A percentile compares a stretch with the other conserved stretches of the same genome.
These are phyloP conservation scores for Apiospora marii DNA, from an alignment of 2,329 filamentous ascomycete species.

Conservation along the genomic window DNA sequence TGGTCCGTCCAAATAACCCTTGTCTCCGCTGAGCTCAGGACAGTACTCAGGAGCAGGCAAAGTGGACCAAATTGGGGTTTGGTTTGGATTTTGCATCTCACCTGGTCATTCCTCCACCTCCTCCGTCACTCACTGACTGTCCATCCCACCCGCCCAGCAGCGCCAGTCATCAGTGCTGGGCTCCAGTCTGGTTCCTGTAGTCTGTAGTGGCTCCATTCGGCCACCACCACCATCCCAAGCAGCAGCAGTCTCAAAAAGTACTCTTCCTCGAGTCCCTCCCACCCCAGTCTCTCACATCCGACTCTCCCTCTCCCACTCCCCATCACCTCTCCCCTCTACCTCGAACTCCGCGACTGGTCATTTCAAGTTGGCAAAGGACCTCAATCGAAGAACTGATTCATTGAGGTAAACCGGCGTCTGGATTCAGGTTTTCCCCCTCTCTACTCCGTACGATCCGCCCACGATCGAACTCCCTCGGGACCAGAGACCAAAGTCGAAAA, in stretches of 20 bases:
- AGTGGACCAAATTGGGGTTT: conserved; percentile 20
- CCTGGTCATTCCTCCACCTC: conserved; percentile 18
- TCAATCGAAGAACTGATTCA: conserved; percentile 21
- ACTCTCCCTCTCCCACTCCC: conserved; percentile 23
- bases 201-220: conserved; percentile 6
- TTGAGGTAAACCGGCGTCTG: conserved; percentile 23
- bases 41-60: conserved; percentile 14
- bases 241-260: conserved; percentile 19
- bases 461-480: conserved; percentile 6
- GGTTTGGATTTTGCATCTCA: conserved; percentile 20
- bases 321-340: conserved; percentile 23
- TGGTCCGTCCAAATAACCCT: conserved; percentile 12
- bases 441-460: neutral
- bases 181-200: conserved; percentile 1
- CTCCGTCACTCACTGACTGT: conserved; percentile 18
- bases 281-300: conserved; percentile 22
- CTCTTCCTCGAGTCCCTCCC: conserved; percentile 23
- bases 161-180: conserved; percentile 20
- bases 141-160: conserved; percentile 2
- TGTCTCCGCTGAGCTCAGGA: neutral
- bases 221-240: conserved; percentile 12
- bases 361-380: conserved; percentile 21
- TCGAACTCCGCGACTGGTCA: conserved; percentile 24
- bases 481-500: conserved; percentile 6
- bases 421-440: conserved; percentile 19